Evolutionary conservation across 108 stramenopile species (phyloP).

Genomic region (Nitzschia sp.): DNA sequence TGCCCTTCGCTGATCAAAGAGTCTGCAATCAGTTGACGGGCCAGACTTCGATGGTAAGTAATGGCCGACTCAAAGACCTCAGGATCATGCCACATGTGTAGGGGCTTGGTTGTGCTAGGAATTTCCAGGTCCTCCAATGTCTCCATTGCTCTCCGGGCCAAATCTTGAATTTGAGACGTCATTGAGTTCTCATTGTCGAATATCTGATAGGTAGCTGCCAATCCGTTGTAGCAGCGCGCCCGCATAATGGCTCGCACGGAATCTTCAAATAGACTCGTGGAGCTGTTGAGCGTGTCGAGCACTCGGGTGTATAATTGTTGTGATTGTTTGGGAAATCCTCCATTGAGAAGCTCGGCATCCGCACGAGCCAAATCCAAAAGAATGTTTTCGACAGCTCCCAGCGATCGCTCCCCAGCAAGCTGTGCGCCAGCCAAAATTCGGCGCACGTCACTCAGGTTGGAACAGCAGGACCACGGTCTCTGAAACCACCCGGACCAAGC

Average conservation of each 20-base stretch:
- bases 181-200: neutral
- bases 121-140: conserved; percentile 11
- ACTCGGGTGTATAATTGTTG: conserved; percentile 34
- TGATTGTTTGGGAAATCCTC: conserved; percentile 45
- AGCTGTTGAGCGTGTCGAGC: conserved; percentile 8
- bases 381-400: conserved; percentile 37
- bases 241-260: neutral
- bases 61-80: neutral
- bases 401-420: conserved; percentile 41
- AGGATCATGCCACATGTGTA: conserved; percentile 25
- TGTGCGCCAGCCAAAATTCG: conserved; percentile 33
- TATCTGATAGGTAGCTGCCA: conserved; percentile 14
- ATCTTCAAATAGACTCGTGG: neutral
- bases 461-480: conserved; percentile 67
- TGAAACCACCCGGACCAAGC: conserved; percentile 68
- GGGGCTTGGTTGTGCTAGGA: neutral
- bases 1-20: conserved; percentile 45
- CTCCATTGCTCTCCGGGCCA: conserved; percentile 1
- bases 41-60: conserved; percentile 43
- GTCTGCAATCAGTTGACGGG: conserved; percentile 70
- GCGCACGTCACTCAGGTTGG: conserved; percentile 47
- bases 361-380: conserved; percentile 63
- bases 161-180: conserved; percentile 3
- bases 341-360: conserved; percentile 61
- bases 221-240: conserved; percentile 33